Evolutionary conservation across 1,284 basidiomycete species (phyloP), one percentile per base, ranked within the genome.

Genomic region (Bothia castanella): DNA sequence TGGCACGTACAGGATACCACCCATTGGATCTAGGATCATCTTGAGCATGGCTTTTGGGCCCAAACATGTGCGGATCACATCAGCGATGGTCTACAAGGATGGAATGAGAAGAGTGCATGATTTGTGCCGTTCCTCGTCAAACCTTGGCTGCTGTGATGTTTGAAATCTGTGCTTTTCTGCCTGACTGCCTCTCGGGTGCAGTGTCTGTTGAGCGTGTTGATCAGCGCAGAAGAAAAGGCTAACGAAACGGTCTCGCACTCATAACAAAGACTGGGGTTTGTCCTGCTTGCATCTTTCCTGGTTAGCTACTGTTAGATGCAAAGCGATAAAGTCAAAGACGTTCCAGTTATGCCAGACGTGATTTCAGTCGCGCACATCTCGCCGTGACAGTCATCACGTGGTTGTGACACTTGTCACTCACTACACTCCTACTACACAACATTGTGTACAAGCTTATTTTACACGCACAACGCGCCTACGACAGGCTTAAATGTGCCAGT

Each of bases 1-100:
- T 31, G 16, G 20, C 17, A 78, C 89, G 64, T 58, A 94, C 92
- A 96, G 64, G 61, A 97, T 97, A 47, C 94, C 93, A 50, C 94
- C 94, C 94, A 97, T 97, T 4, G 94, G 93, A 74, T 98, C 94
- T 42, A 97, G 74, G 61, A 98, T 97, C 96, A 99, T 99, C 79
- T 99, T 99, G 56, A 98, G 78, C 96, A 98, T 99, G 38, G 95
- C 87, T 68, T 97, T 96, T 5, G 96, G 96, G 7, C 97, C 96
- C 30, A 98, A 73, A 82, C 96, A 99, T 61, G 95, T 98, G 56
- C 95, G 74, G 62, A 99, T 98, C n/a, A 99, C 94, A 78, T 98
- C 96, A 59, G 96, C 92, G 3, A 99, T 96, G 16, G 94, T 97
- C 91, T 95, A 16, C 16, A 17, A 13, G 14, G 4, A 7, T 13